Evolutionary conservation across 371 early-diverging fungal species (phyloP).

Genomic region (Mortierella sp.): DNA sequence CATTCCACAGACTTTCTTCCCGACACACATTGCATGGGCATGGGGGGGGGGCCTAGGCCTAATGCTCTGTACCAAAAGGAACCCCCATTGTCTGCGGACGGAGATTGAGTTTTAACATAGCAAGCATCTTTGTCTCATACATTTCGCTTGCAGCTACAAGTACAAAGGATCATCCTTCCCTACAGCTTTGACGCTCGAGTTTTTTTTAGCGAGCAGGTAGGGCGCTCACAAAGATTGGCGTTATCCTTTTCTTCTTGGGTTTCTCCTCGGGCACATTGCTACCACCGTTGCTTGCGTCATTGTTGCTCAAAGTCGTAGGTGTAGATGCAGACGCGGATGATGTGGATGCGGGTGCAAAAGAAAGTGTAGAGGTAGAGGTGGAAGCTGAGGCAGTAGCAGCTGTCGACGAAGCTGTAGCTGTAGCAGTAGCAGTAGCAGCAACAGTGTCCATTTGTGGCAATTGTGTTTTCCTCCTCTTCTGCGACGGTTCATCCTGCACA

Average conservation of each 20-base stretch:
- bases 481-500: slow-evolving; percentile 23
- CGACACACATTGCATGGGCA: no score
- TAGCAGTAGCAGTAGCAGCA: not conserved
- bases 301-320: slow-evolving; percentile 1
- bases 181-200: not conserved
- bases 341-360: not conserved
- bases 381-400: not conserved
- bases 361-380: not conserved
- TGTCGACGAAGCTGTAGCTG: not conserved
- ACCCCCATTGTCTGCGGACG: no score
- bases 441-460: not conserved
- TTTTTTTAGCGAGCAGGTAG: slow-evolving; percentile 30
- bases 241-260: slow-evolving; percentile 37
- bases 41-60: no score
- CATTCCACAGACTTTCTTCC: no score
- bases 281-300: not conserved
- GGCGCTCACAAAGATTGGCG: slow-evolving; percentile 48
- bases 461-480: slow-evolving; percentile 45
- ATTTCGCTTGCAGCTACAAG: no score
- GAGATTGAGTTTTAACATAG: no score
- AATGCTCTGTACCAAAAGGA: no score
- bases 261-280: slow-evolving; percentile 1
- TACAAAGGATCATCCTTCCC: no score
- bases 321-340: not conserved
- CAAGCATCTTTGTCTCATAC: no score